A percentile compares a stretch with the other conserved stretches of the same genome.
Evolutionary conservation across 2,329 filamentous ascomycete genomes (phyloP).

Genomic region (Plenodomus lindquistii): DNA sequence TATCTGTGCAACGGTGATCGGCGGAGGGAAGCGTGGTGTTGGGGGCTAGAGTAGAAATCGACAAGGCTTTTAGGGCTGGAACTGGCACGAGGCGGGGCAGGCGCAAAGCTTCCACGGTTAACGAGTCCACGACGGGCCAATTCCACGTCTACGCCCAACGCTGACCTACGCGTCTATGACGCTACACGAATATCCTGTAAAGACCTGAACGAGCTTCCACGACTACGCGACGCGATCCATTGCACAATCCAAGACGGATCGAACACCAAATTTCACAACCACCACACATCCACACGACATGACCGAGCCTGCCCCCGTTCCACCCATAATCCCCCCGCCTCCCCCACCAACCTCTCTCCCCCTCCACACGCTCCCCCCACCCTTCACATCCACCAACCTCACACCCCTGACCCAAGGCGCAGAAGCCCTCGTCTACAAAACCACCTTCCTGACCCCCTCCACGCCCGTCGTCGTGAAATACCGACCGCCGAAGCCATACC

Average conservation of each 20-base stretch:
- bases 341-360: constrained; percentile 24
- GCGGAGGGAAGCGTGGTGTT: constrained; percentile 14
- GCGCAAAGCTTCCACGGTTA: background rate
- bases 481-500: constrained; percentile 87
- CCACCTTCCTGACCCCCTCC: constrained; percentile 71
- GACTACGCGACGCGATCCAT: background rate
- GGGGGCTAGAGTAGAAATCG: constrained; percentile 15
- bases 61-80: constrained; percentile 17
- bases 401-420: constrained; percentile 87
- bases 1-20: constrained; percentile 13
- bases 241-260: background rate
- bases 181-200: background rate
- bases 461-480: constrained; percentile 83
- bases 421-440: constrained; percentile 91
- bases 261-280: background rate
- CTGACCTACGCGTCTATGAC: too few relatives aligned
- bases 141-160: too few relatives aligned
- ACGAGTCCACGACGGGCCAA: background rate
- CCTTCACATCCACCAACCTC: constrained; percentile 60
- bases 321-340: constrained; percentile 23
- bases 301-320: constrained; percentile 24
- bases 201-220: background rate
- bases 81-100: constrained; percentile 15
- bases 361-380: constrained; percentile 30
- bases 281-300: constrained; percentile 10